A percentile compares a stretch with the other conserved stretches of the same genome.
phyloP scores from a whole-genome alignment of 2,329 filamentous ascomycete species.

The Shiraia sp. region DNA sequence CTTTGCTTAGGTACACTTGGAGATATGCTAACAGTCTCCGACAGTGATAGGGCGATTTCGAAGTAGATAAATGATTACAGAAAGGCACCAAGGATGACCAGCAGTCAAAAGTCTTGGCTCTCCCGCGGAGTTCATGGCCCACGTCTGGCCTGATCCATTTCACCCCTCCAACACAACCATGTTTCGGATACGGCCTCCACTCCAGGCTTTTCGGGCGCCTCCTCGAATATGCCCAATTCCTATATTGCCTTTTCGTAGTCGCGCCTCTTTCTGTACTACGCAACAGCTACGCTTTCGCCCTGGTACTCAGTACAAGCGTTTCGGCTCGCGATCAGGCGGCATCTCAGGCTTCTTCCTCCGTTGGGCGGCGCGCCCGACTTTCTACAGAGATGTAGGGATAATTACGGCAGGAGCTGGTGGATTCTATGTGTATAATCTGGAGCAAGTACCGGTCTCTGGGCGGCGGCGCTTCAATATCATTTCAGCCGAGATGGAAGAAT shows the following conservation, averaged over 20 bases:
- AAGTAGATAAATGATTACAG: no score
- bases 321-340: constrained; percentile 18
- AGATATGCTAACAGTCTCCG: no score
- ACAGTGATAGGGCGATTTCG: no score
- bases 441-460: constrained; percentile 73
- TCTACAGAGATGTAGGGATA: constrained; percentile 51
- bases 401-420: constrained; percentile 49
- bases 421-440: constrained; percentile 71
- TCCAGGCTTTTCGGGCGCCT: constrained; percentile 4
- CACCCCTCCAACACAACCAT: constrained; percentile 10
- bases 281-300: constrained; percentile 27
- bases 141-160: neutral
- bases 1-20: no score
- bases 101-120: constrained; percentile 11
- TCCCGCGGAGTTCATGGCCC: constrained; percentile 16
- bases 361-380: constrained; percentile 52
- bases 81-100: no score
- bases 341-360: constrained; percentile 29
- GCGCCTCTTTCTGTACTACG: constrained; percentile 25
- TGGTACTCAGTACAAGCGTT: constrained; percentile 36
- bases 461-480: constrained; percentile 75
- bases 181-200: constrained; percentile 20
- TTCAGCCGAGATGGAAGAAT: constrained; percentile 58
- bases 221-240: constrained; percentile 1
- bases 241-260: neutral